phyloP scores from a whole-genome alignment of 495 filamentous ascomycete genomes.

The Penicillium nucicola region DNA sequence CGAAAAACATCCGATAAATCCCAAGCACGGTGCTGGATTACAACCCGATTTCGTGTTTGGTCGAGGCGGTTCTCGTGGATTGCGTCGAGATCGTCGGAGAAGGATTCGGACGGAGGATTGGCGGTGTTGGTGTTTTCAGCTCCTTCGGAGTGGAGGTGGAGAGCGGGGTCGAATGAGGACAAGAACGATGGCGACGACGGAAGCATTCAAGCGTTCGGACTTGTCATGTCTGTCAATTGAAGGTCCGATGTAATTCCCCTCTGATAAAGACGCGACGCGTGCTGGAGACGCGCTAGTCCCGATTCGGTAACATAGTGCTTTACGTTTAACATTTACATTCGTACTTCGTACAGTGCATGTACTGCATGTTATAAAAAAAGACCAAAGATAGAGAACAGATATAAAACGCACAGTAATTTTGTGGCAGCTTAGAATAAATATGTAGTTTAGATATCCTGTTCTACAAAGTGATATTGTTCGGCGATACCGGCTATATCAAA shows the following conservation, averaged over 20 bases:
- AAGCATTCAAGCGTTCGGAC: conserved; percentile 32
- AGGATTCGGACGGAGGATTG: conserved; percentile 34
- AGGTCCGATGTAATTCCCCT: conserved; percentile 9
- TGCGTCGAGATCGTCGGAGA: conserved; percentile 62
- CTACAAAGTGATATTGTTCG: too few species aligned
- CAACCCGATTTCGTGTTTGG: conserved; percentile 51
- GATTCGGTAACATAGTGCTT: conserved; percentile 11
- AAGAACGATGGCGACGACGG: conserved; percentile 33
- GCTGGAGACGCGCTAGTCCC: conserved; percentile 32
- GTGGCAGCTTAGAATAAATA: too few species aligned
- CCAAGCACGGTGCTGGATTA: conserved; percentile 64
- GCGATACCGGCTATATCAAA: neutral
- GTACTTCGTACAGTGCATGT: too few species aligned
- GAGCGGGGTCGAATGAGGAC: conserved; percentile 52
- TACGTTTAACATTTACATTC: neutral
- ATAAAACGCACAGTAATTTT: too few species aligned
- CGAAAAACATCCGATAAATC: conserved; percentile 57
- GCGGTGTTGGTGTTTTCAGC: conserved; percentile 14
- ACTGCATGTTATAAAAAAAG: too few species aligned
- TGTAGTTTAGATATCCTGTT: too few species aligned
- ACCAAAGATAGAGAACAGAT: too few species aligned
- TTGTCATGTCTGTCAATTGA: conserved; percentile 8
- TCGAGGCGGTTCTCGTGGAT: conserved; percentile 50
- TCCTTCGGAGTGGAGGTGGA: conserved; percentile 49
- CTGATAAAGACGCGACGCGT: conserved; percentile 32